phyloP scores from a whole-genome alignment of 768 basidiomycete genomes.

The Tricholoma furcatifolium region DNA sequence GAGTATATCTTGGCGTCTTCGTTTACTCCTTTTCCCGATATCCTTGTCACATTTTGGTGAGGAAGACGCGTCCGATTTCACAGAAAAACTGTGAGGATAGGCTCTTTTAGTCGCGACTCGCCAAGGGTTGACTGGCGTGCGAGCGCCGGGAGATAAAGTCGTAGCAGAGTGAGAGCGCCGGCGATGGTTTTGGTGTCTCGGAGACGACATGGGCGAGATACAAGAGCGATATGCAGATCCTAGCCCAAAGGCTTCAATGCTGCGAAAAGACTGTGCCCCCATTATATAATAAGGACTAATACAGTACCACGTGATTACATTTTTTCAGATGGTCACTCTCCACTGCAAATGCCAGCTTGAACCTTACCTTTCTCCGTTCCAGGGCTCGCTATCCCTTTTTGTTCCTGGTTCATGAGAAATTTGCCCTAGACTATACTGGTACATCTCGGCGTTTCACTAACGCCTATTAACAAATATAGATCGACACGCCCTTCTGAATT shows the following conservation, averaged over 20 bases:
- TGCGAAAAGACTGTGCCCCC: slow-evolving; percentile 2
- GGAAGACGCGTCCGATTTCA: slow-evolving; percentile 24
- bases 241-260: neutral
- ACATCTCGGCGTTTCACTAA: too few relatives aligned
- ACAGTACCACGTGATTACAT: slow-evolving; percentile 7
- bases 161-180: slow-evolving; percentile 56
- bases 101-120: slow-evolving; percentile 49
- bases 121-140: slow-evolving; percentile 36
- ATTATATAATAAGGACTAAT: slow-evolving; percentile 10
- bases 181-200: slow-evolving; percentile 36
- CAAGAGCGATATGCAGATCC: neutral
- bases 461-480: too few relatives aligned
- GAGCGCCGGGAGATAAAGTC: slow-evolving; percentile 33
- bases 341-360: too few relatives aligned
- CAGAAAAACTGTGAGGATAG: slow-evolving; percentile 37
- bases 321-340: neutral
- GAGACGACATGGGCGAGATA: slow-evolving; percentile 29
- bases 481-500: too few relatives aligned
- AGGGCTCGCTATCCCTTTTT: too few relatives aligned
- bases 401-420: too few relatives aligned
- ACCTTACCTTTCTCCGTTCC: too few relatives aligned
- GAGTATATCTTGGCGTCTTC: slow-evolving; percentile 45
- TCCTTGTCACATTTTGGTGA: slow-evolving; percentile 53
- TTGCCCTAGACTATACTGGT: too few relatives aligned
- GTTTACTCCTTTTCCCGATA: slow-evolving; percentile 52